Base-by-base conservation (phyloP, 352 stramenopile genomes). In the Pilasporangium apinafurcum region DNA sequence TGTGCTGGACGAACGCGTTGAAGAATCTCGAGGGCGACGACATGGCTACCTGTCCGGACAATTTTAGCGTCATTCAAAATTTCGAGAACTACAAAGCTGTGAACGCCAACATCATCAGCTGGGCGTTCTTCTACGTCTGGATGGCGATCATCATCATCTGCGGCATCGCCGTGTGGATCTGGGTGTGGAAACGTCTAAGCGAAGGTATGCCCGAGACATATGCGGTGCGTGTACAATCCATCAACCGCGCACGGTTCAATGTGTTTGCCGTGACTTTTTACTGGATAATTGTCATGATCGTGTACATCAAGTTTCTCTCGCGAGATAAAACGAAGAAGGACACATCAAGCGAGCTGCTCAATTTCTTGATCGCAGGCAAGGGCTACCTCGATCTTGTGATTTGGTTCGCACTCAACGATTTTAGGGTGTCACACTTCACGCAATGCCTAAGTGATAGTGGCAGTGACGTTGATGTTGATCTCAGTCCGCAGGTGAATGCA, bases 201-300 rank as follows among this genome's bases (percentile, higher is more conserved):
- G 83, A 92, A 45, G 83, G 83, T 21, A 91, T 95, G 78, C 79
- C 78, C 9, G 79, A 95, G 65, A 92, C 83, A 1, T 92, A 92
- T 34, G 83, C 73, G 0, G 79, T 92, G 48, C 66, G 80, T 25
- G 78, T 90, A 14, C 79, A 94, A 60, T 88, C 71, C 31, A 94
- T 94, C 62, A 87, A 92, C 54, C 74, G 82, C 27, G 82, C 82
- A 21, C 68, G 82, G n/a, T 92, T 94, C 53, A 89, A 90, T 59
- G 80, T 92, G 35, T 74, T 92, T 31, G 80, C 81, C n/a, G 77
- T 92, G 28, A 91, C 80, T 9, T 82, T 89, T 37, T 95, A 95
- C 63, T 92, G 80, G 83, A 62, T 90, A 33, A 78, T 95, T 25
- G 68, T 90, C 17, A 68, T 65, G 17, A 49, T 78, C 40, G 70